Conservation (phyloP, 1,284 basidiomycete species). For the Dichomitus squalens region DNA sequence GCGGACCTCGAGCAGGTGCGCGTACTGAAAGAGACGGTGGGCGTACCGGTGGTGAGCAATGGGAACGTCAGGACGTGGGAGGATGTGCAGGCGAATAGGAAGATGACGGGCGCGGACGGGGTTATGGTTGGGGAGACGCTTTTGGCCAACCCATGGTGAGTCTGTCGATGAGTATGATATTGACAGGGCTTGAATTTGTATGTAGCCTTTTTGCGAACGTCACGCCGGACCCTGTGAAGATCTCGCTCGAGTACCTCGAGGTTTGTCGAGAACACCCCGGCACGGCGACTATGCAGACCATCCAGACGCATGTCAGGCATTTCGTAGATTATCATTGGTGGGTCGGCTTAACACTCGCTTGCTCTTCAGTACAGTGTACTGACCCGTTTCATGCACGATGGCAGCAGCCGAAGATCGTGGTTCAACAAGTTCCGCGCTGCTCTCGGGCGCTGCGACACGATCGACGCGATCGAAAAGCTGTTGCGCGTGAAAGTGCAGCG, state of each 20-base stretch:
- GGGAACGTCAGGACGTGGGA: conserved; percentile 68
- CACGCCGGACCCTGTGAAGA: conserved; percentile 59
- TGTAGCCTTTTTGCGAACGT: conserved; percentile 53
- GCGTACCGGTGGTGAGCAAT: conserved; percentile 70
- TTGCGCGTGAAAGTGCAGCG: conserved; percentile 47
- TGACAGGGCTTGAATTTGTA: no score
- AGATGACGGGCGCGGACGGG: conserved; percentile 67
- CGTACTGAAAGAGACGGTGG: conserved; percentile 49
- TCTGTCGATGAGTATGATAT: no score
- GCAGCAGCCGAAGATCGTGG: conserved; percentile 55
- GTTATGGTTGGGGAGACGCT: conserved; percentile 79
- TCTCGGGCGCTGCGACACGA: conserved; percentile 41
- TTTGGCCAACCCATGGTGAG: conserved; percentile 69
- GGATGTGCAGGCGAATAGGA: conserved; percentile 57
- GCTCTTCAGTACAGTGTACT: no score
- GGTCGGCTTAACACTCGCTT: background rate
- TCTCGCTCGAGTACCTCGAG: conserved; percentile 65
- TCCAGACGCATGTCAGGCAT: conserved; percentile 62
- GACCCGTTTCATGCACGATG: background rate
- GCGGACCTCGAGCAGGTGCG: conserved; percentile 66
- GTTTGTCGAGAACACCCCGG: conserved; percentile 52
- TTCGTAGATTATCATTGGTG: conserved; percentile 68
- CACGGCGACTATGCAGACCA: conserved; percentile 47
- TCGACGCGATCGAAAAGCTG: conserved; percentile 50
- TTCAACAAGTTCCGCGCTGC: conserved; percentile 54